Base-by-base conservation (phyloP, 495 filamentous ascomycete genomes). In the Hypomontagnella submonticulosa region DNA sequence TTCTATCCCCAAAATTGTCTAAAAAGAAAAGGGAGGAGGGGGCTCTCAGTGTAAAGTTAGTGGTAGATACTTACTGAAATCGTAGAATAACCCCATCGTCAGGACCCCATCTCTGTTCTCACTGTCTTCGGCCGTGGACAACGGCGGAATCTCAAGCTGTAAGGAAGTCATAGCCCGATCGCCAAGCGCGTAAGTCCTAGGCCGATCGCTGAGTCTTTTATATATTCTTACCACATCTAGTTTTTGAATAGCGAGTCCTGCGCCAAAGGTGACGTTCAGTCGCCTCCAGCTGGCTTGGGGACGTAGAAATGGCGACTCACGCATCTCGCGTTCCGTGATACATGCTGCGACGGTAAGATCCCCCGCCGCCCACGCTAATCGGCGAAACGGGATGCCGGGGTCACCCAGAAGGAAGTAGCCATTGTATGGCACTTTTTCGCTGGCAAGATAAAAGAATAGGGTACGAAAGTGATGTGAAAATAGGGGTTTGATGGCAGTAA, bases 61-160 rank as follows among this genome's bases (percentile, higher is more conserved):
- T 2, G 23, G 6, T 27, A 27, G 23, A 27, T 27, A 64, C 4
- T 46, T 47, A 11, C 58, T 40, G 0, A 65, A 20, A 18, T 58
- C 54, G 54, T 65, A 65, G 1, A 65, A 33, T 13, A 58, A 12
- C 32, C 61, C 61, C 47, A 65, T 58, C 9, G 61, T 65, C 3
- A 65, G 34, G 9, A 52, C 33, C 0, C 54, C 61, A 1, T 38
- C 37, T 10, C 27, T 20, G n/a, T 10, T 49, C 19, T 23, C 58
- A 19, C 2, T 49, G 9, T 12, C 46, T 10, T 20, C 58, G 5
- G 13, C 3, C 13, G 10, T 15, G 5, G 15, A 20, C 8, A 12
- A 1, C 10, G 40, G 4, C 19, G 37, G 46, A 12, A 64, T 57
- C 12, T 58, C 48, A 3, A 58, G 47, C 54, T 57, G 23, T 3